Evolutionary conservation across 306 rosid species (phyloP), one percentile per base, ranked within the genome.

Genomic region (Quercus berberidifolia): DNA sequence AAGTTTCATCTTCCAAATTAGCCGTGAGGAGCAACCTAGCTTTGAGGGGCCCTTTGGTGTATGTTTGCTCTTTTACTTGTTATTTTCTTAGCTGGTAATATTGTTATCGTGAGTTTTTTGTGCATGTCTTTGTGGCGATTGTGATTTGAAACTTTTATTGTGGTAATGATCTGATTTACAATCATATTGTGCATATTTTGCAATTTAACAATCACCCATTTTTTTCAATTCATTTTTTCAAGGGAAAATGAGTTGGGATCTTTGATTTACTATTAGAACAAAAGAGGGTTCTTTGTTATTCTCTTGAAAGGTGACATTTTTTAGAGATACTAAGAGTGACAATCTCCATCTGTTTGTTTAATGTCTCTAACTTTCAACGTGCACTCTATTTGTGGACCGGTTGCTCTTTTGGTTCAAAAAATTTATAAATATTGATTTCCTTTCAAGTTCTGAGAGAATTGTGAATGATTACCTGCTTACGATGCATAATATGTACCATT

Each of bases 1-100:
- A 80, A 17, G 76, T 85, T 12, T 83, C 91, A 1, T 80, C 92
- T 11, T 79, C 80, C 57, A 59, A 78, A 38, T 54, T 83, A 55
- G 85, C 97, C 43, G 49, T 90, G 43, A 84, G 68, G 54, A 68
- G 56, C 64, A 75, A 21, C 78, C 83, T 79, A 14, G 71, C 77
- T 69, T 73, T 70, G 46, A 82, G 79, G 56, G 46, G 76, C 23
- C 81, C 95, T 54, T 41, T 91, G 71, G 62, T 85, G 98, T 94
- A 68, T 41, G 82, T 79, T 69, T 76, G 51, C 5, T 79, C 64
- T 5, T 13, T 6, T 17, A 26, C 21, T 38, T 23, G 21, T 74
- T 10, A 59, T n/a, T 74, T 59, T 75, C 18, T 9, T 18, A 13
- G 35, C 1, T 57, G 46, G 3, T 6, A 5, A 18, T 18, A 9